Base-by-base conservation (phyloP, 2,329 filamentous ascomycete genomes). In the Pseudogymnoascus sp. region DNA sequence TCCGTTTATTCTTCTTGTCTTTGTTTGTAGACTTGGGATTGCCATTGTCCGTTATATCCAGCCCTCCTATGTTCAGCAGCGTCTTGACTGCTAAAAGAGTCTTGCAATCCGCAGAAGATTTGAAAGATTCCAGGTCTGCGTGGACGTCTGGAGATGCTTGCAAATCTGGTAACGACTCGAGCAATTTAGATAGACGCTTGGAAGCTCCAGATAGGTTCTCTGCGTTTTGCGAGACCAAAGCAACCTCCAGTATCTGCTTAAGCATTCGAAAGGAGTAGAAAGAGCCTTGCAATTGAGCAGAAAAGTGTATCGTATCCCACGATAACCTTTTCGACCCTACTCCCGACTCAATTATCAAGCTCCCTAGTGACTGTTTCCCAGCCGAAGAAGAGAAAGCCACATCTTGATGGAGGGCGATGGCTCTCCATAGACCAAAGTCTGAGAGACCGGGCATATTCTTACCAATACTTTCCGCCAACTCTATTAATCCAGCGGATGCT, bases 251-350 rank as follows among this genome's bases (percentile, higher is more conserved):
- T 5, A 73, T 67, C 47, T 74, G 72, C 45, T 69, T 69, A 7
- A 74, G 65, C 14, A 74, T 71, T 26, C 72, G 69, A 54, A 73
- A 71, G 7, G 72, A 73, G 63, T 74, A 73, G 37, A 67, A 69
- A 2, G 71, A 72, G 14, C 69, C 71, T 61, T 74, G 70, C 16
- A 73, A 62, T 59, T 73, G 71, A 51, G 71, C 70, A 12, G 69
- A 65, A 26, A 71, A 68, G 26, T 75, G 73, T 29, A 75, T 63
- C 7, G 68, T 61, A 40, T 74, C 71, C 73, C 73, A 75, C n/a
- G 62, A 67, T 29, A 71, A 66, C 23, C 64, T 62, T 67, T 61
- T 10, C 47, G 54, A 16, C 5, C 45, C 37, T 12, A 40, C 16
- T 47, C 45, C 31, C 16, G 36, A 16, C 36, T n/a, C 37, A 12